A percentile compares a stretch with the other conserved stretches of the same genome.
These are phyloP conservation scores for Tremellales sp. DNA, from an alignment of 1,284 basidiomycete species.

Conservation along the genomic window DNA sequence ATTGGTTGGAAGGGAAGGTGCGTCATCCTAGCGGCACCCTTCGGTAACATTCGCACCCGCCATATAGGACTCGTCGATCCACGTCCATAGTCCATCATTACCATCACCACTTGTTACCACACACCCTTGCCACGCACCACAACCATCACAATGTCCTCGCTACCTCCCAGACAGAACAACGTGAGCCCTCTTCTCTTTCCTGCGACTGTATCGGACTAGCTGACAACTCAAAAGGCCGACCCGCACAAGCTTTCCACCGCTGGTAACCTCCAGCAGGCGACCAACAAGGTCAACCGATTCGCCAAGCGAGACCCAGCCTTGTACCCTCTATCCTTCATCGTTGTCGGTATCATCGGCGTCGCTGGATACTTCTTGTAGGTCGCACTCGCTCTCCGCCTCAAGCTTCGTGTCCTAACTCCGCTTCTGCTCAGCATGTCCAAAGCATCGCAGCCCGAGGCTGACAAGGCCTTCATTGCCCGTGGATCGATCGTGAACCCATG, in stretches of 20 bases:
- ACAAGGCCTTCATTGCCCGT: constrained; percentile 25
- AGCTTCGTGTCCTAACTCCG: neutral
- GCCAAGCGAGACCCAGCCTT: constrained; percentile 48
- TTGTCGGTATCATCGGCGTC: constrained; percentile 38
- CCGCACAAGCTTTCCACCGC: constrained; percentile 37
- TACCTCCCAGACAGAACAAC: constrained; percentile 5
- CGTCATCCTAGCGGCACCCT: too few relatives aligned
- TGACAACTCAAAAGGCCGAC: constrained; percentile 24
- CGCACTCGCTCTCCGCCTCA: neutral
- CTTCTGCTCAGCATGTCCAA: constrained; percentile 35
- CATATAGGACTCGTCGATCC: constrained; percentile 15
- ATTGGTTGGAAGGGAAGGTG: too few relatives aligned
- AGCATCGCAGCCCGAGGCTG: constrained; percentile 31
- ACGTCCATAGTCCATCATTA: constrained; percentile 8
- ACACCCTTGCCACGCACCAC: neutral
- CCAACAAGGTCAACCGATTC: constrained; percentile 44
- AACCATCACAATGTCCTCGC: constrained; percentile 5
- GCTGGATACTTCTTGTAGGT: constrained; percentile 48
- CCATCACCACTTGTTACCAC: neutral
- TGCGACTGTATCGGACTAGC: neutral
- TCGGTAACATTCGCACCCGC: too few relatives aligned
- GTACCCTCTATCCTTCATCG: constrained; percentile 45
- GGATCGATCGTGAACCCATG: constrained; percentile 46
- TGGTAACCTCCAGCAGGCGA: constrained; percentile 40
- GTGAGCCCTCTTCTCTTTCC: constrained; percentile 1